A percentile compares a stretch with the other conserved stretches of the same genome.
Conservation (phyloP, 805 yeast genomes). For the Yarrowia phangngaensis region DNA sequence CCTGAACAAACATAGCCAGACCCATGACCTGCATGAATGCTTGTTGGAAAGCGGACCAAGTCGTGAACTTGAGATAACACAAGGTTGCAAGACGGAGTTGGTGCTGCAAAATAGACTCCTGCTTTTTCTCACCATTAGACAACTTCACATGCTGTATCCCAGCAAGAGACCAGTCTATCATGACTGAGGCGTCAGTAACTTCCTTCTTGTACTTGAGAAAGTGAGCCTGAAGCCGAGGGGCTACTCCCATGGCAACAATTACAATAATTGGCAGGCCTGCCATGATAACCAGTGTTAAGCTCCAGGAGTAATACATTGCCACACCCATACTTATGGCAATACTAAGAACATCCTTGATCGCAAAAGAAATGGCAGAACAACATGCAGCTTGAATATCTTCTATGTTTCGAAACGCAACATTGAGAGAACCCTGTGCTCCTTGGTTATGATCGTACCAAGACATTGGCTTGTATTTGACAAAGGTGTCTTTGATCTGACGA, state of each 20-base stretch:
- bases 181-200: constrained; percentile 54
- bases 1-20: constrained; percentile 78
- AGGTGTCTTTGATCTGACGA: constrained; percentile 46
- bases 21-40: constrained; percentile 56
- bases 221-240: constrained; percentile 49
- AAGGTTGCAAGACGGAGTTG: constrained; percentile 41
- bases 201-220: constrained; percentile 55
- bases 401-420: constrained; percentile 59
- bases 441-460: constrained; percentile 61
- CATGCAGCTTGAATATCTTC: constrained; percentile 68
- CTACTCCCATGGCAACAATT: constrained; percentile 47
- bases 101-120: constrained; percentile 45
- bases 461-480: constrained; percentile 47
- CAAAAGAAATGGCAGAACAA: constrained; percentile 60
- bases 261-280: constrained; percentile 69
- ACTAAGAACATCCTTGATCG: constrained; percentile 51
- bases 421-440: constrained; percentile 58
- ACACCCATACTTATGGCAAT: constrained; percentile 52
- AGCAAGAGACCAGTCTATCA: constrained; percentile 65
- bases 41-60: constrained; percentile 51
- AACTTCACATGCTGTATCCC: constrained; percentile 59
- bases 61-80: constrained; percentile 46
- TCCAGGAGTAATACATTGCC: constrained; percentile 79
- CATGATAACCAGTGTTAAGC: constrained; percentile 71
- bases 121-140: constrained; percentile 54